Evolutionary conservation across 371 early-diverging fungal genomes (phyloP).

Genomic region (Mortierella sp.): DNA sequence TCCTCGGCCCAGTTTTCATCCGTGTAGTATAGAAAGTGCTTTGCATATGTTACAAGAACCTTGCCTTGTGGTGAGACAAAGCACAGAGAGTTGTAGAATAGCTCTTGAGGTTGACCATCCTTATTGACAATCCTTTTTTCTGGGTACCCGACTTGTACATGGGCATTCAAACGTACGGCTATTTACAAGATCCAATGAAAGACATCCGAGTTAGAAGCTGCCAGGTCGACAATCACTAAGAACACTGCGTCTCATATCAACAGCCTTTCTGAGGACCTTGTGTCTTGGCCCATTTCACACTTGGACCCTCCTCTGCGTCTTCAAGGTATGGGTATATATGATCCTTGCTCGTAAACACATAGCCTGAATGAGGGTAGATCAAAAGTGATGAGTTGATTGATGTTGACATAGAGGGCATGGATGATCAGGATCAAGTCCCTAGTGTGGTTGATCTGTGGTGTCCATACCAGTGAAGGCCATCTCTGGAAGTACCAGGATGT

Average conservation of each 20-base stretch:
- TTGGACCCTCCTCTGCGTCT: constrained; percentile 63
- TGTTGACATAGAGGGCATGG: too few species aligned
- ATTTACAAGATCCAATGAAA: not conserved
- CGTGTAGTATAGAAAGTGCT: constrained; percentile 72
- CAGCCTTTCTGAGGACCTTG: constrained; percentile 54
- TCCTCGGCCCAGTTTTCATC: constrained; percentile 83
- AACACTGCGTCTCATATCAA: too few species aligned
- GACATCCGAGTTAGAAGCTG: too few species aligned
- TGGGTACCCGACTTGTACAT: constrained; percentile 78
- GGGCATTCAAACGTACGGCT: constrained; percentile 66
- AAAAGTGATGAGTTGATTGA: not conserved
- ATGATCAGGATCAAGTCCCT: too few species aligned
- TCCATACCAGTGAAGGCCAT: constrained; percentile 77
- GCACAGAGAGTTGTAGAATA: constrained; percentile 70
- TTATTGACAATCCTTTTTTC: constrained; percentile 46
- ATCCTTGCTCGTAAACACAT: constrained; percentile 64
- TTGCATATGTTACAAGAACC: constrained; percentile 71
- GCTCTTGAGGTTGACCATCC: constrained; percentile 19
- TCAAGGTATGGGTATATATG: constrained; percentile 71
- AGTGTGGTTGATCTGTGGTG: too few species aligned
- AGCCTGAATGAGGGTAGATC: constrained; percentile 54
- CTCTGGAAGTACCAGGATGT: constrained; percentile 79
- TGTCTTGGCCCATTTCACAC: constrained; percentile 71
- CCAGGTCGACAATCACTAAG: too few species aligned
- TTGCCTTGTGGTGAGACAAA: constrained; percentile 64